These are phyloP conservation scores for Lactarius hengduanensis DNA, from an alignment of 768 basidiomycete genomes.

Conservation along the genomic window DNA sequence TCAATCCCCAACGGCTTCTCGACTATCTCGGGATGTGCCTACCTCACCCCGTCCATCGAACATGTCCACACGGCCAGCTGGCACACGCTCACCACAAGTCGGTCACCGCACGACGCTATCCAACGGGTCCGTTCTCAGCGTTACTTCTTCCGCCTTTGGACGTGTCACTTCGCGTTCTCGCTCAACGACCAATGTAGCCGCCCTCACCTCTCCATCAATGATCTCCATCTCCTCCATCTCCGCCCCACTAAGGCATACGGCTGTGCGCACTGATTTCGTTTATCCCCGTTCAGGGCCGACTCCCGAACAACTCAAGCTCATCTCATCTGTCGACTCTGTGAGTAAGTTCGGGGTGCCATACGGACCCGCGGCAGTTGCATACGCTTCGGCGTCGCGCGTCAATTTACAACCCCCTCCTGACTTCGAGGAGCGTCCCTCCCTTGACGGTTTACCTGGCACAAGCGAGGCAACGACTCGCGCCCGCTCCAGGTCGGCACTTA, in stretches of 20 bases:
- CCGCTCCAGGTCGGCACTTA: conserved; percentile 13
- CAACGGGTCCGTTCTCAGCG: conserved; percentile 38
- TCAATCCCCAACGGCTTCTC: not conserved
- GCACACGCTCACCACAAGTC: conserved; percentile 24
- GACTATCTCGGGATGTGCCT: conserved; percentile 6
- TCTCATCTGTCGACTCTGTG: conserved; percentile 65
- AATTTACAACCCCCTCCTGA: conserved; percentile 49
- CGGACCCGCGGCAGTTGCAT: conserved; percentile 69
- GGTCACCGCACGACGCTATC: conserved; percentile 39
- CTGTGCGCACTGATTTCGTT: conserved; percentile 65
- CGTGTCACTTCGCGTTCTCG: conserved; percentile 48
- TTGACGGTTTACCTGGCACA: conserved; percentile 21
- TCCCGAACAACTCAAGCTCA: conserved; percentile 61
- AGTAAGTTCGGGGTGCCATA: conserved; percentile 74
- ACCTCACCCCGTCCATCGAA: conserved; percentile 21
- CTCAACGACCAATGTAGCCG: conserved; percentile 38
- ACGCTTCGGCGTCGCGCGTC: conserved; percentile 48
- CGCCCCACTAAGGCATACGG: conserved; percentile 71
- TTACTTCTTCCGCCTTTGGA: conserved; percentile 40
- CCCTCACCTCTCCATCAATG: conserved; percentile 60
- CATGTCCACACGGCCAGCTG: conserved; percentile 19
- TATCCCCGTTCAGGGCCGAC: conserved; percentile 65
- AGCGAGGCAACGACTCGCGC: not conserved
- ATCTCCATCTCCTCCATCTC: conserved; percentile 76
- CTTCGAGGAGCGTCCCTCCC: conserved; percentile 41